A percentile compares a stretch with the other conserved stretches of the same genome.
These are phyloP conservation scores for Gillenia trifoliata DNA, from an alignment of 306 rosid genomes.

Conservation along the genomic window DNA sequence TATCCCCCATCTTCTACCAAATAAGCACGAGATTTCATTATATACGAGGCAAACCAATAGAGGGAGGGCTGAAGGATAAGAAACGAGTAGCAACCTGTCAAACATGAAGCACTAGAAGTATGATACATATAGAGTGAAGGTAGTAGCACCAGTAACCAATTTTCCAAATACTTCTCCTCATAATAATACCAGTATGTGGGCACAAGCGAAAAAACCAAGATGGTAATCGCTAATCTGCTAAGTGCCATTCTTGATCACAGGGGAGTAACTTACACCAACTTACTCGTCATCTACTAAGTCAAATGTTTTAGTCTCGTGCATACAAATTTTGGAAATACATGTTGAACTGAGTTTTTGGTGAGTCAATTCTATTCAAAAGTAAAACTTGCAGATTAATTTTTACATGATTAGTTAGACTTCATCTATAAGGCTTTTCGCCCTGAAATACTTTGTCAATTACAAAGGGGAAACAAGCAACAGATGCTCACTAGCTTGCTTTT, in stretches of 20 bases:
- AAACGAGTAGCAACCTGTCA: constrained; percentile 90
- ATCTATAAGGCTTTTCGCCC: too few relatives aligned
- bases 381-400: not conserved
- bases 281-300: not conserved
- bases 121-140: not conserved
- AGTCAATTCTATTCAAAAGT: not conserved
- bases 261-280: not conserved
- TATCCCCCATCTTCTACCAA: constrained; percentile 56
- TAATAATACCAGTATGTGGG: not conserved
- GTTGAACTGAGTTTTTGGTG: too few relatives aligned
- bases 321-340: not conserved
- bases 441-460: too few relatives aligned
- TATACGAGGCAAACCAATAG: constrained; percentile 80
- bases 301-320: not conserved
- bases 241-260: not conserved
- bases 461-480: not conserved
- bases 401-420: not conserved
- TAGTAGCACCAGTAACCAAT: not conserved
- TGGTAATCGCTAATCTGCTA: not conserved
- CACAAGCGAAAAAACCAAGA: not conserved
- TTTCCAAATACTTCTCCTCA: not conserved
- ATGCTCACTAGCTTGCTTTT: not conserved
- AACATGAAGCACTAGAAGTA: constrained; percentile 11
- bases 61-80: constrained; percentile 83
- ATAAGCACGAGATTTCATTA: constrained; percentile 43